These are phyloP conservation scores for Rhododendron griersonianum DNA, from an alignment of 148 eudicot species.

Conservation along the genomic window DNA sequence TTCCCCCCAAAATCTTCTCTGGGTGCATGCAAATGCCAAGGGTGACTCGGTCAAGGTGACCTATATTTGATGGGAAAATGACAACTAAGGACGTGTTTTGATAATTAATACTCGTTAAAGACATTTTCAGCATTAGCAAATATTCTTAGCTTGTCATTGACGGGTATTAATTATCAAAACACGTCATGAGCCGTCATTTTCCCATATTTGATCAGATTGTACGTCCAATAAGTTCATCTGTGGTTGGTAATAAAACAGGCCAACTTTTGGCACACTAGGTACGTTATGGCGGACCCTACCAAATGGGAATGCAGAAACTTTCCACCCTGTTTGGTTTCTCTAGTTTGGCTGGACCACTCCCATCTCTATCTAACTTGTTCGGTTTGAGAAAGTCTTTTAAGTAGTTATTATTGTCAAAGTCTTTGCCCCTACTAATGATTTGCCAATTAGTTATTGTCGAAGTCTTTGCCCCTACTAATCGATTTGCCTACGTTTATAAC, in stretches of 20 bases:
- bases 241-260: background rate
- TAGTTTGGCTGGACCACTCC: background rate
- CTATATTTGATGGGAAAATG: no score
- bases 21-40: background rate
- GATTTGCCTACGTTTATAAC: background rate
- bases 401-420: background rate
- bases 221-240: background rate
- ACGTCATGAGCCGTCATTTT: no score
- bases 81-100: no score
- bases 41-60: background rate
- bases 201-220: no score
- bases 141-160: no score
- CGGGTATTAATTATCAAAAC: no score
- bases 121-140: no score
- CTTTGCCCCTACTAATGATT: background rate
- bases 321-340: background rate
- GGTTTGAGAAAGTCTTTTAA: background rate
- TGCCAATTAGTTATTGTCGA: no score
- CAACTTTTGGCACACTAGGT: background rate
- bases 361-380: background rate
- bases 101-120: no score
- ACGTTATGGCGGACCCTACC: background rate
- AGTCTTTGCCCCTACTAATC: no score
- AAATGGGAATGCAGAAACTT: background rate
- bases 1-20: background rate